These are phyloP conservation scores for Leucaena leucocephala DNA, from an alignment of 306 rosid species.

Conservation along the genomic window DNA sequence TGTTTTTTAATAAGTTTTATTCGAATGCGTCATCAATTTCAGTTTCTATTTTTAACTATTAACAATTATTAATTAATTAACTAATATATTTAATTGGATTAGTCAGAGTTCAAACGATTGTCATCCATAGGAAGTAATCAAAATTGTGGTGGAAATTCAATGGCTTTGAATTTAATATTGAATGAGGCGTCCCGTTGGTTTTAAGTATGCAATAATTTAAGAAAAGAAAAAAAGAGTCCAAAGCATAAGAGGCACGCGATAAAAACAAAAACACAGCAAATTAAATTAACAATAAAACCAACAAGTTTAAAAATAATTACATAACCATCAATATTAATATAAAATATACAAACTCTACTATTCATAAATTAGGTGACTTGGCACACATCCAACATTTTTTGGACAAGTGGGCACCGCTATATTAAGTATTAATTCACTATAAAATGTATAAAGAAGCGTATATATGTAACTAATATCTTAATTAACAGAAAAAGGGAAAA, in stretches of 20 bases:
- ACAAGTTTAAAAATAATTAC: background rate
- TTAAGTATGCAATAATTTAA: background rate
- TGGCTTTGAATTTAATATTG: background rate
- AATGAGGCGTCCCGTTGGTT: background rate
- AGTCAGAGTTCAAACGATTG: background rate
- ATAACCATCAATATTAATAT: background rate
- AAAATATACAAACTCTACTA: background rate
- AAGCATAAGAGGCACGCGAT: background rate
- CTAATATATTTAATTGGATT: background rate
- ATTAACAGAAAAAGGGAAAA: too few species aligned
- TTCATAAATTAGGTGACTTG: background rate
- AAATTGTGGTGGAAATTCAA: conserved; percentile 18
- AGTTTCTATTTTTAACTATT: conserved; percentile 1
- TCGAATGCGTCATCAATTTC: background rate
- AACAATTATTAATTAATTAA: background rate
- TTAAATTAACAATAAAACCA: background rate
- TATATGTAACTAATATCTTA: background rate
- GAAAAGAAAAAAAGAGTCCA: background rate
- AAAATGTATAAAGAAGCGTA: too few species aligned
- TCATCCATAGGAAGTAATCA: background rate
- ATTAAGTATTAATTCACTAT: too few species aligned
- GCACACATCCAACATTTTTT: background rate
- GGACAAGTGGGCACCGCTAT: background rate
- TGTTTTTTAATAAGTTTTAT: background rate
- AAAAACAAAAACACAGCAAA: background rate